Base-by-base conservation (phyloP, 2,329 filamentous ascomycete genomes). In the Emydomyces testavorans region DNA sequence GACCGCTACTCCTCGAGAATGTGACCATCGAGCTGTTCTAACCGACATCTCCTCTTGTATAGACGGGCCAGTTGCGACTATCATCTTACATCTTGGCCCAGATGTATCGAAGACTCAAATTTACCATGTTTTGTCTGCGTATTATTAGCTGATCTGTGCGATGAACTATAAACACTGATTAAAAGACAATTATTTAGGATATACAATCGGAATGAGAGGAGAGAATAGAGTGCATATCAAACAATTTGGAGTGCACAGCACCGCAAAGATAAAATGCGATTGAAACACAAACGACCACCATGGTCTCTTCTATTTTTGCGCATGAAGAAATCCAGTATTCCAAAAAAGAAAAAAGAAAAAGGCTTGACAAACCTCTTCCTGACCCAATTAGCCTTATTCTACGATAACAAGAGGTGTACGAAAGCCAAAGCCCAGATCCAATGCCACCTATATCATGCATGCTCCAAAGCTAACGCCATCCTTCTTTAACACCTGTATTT, bases 401-500 rank as follows among this genome's bases (percentile, higher is more conserved):
- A 37, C 24, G 37, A 7, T 15, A 36, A n/a, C n/a, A 21, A 28
- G 24, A 40, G 28, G 29, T 16, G 13, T 28, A 29, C 24, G 20
- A 45, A 39, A 38, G 11, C 32, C 24, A 47, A 47, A 46, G 13
- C 3, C 16, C 23, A 13, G 34, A 24, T 31, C 36, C 44, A 38
- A 47, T 32, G 18, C 23, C 36, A 20, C 34, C 42, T 36, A 39
- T 32, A 39, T 26, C 36, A 47, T 47, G 44, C 34, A 47, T 47
- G 36, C 32, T 32, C 35, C 34, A 8, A 39, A 20, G 20, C 13
- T 18, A 48, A 42, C 46, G 35, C 46, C 46, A 26, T 28, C 21
- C 39, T 15, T 48, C 20, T 48, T 15, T 13, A 42, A 48, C 39
- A 42, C 39, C 46, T 28, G 38, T 42, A 42, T 37, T 34, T 28